phyloP scores from a whole-genome alignment of 768 basidiomycete genomes.

The Leccinum pellstonianum region DNA sequence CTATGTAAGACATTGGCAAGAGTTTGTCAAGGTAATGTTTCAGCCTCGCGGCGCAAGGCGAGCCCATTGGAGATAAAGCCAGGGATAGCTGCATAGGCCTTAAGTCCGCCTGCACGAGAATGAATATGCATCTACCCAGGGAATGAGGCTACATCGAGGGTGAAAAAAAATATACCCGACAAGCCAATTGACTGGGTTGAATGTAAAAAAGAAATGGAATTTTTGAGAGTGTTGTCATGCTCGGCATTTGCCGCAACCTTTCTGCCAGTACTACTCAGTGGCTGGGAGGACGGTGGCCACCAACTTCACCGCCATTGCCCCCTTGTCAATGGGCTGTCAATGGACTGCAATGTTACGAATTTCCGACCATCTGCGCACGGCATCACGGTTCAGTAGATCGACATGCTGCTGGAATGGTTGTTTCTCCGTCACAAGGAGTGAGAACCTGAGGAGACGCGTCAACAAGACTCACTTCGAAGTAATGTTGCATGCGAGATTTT shows the following conservation, averaged over 20 bases:
- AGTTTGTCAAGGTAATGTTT: neutral
- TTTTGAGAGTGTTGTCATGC: neutral
- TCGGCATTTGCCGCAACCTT: conserved; percentile 2
- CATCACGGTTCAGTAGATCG: neutral
- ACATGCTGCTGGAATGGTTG: neutral
- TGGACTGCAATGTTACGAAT: neutral
- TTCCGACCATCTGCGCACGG: neutral
- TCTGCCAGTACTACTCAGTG: too few relatives aligned
- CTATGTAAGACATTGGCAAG: conserved; percentile 9
- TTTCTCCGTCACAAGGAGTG: neutral
- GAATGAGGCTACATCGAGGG: conserved; percentile 34
- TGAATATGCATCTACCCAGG: conserved; percentile 29
- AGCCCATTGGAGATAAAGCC: neutral
- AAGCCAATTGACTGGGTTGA: conserved; percentile 33
- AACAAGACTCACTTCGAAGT: neutral
- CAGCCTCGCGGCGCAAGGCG: conserved; percentile 8
- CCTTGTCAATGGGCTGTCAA: neutral
- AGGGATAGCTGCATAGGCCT: neutral
- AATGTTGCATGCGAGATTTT: neutral
- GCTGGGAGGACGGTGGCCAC: neutral
- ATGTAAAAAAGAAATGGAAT: neutral
- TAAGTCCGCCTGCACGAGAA: conserved; percentile 6
- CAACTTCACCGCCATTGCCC: neutral
- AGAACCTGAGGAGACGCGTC: neutral
- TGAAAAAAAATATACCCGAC: conserved; percentile 8